A percentile compares a stretch with the other conserved stretches of the same genome.
Conservation (phyloP, 2,329 filamentous ascomycete genomes). For the Fusarium sterilihyphosum region DNA sequence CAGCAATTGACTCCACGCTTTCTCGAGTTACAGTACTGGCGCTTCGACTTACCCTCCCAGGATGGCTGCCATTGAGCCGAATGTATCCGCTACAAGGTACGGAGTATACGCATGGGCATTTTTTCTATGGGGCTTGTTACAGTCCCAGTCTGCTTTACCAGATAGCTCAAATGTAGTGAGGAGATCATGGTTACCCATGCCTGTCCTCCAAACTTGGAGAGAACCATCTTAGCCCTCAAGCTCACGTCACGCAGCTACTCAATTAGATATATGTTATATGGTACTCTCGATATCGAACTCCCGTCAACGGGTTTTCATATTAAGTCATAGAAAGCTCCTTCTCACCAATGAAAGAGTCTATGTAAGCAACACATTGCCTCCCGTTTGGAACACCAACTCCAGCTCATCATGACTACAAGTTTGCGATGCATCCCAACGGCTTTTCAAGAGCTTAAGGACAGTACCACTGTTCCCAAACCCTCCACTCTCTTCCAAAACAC, state of each 20-base stretch:
- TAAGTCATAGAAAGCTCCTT: too few relatives aligned
- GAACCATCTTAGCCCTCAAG: fast-evolving
- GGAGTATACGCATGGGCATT: too few relatives aligned
- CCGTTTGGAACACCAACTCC: background rate
- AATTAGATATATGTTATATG: too few relatives aligned
- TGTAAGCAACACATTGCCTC: background rate
- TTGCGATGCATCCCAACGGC: background rate
- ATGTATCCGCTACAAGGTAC: background rate
- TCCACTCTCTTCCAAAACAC: background rate
- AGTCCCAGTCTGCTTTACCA: background rate
- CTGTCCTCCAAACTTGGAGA: background rate
- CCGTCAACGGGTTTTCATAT: too few relatives aligned
- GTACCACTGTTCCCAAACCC: background rate
- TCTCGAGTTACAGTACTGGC: background rate
- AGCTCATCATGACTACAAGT: background rate
- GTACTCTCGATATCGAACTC: fast-evolving
- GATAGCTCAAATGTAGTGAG: too few relatives aligned
- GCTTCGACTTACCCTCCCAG: background rate
- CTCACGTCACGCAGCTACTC: too few relatives aligned
- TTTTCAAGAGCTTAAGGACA: background rate
- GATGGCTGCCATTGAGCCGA: background rate
- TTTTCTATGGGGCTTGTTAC: too few relatives aligned
- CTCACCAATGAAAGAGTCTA: fast-evolving
- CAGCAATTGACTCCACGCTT: background rate
- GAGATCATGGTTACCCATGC: background rate